Conservation (phyloP, 2,329 filamentous ascomycete genomes). For the Phialemoniopsis sp. region DNA sequence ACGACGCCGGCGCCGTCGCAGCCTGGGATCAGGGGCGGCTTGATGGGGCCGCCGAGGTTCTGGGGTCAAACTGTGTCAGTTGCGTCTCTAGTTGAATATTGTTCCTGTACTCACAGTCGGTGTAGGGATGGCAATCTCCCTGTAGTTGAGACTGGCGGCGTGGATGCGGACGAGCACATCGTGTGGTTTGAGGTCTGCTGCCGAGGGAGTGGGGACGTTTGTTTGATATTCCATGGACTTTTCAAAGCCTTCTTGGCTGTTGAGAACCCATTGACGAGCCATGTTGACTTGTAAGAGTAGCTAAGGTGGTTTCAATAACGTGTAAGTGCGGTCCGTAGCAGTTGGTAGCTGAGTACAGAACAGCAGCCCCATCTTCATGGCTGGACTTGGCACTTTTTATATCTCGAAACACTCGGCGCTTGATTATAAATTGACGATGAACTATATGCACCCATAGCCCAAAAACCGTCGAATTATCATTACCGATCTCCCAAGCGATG, state of each 20-base stretch:
- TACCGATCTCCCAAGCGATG: too few species aligned
- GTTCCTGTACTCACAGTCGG: conserved; percentile 17
- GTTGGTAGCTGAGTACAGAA: neutral
- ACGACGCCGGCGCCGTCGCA: conserved; percentile 38
- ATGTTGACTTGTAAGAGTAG: conserved; percentile 8
- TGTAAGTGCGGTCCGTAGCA: neutral
- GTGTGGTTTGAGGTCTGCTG: conserved; percentile 41
- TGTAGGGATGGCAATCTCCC: conserved; percentile 38
- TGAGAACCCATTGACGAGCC: conserved; percentile 24
- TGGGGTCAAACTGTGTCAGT: conserved; percentile 7
- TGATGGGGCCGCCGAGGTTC: conserved; percentile 7
- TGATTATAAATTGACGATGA: too few species aligned
- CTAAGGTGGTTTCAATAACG: neutral
- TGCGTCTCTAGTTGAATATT: conserved; percentile 9
- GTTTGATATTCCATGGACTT: conserved; percentile 24
- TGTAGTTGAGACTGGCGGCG: conserved; percentile 42
- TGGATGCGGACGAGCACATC: conserved; percentile 56
- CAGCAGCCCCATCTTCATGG: too few species aligned
- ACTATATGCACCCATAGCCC: too few species aligned
- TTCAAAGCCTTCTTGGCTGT: conserved; percentile 26
- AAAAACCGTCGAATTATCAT: too few species aligned
- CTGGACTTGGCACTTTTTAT: too few species aligned
- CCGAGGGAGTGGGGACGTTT: conserved; percentile 8
- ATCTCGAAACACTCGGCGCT: too few species aligned
- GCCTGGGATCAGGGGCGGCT: conserved; percentile 19